Conservation (phyloP, 2,329 filamentous ascomycete genomes). For the Epichloe gansuensis region DNA sequence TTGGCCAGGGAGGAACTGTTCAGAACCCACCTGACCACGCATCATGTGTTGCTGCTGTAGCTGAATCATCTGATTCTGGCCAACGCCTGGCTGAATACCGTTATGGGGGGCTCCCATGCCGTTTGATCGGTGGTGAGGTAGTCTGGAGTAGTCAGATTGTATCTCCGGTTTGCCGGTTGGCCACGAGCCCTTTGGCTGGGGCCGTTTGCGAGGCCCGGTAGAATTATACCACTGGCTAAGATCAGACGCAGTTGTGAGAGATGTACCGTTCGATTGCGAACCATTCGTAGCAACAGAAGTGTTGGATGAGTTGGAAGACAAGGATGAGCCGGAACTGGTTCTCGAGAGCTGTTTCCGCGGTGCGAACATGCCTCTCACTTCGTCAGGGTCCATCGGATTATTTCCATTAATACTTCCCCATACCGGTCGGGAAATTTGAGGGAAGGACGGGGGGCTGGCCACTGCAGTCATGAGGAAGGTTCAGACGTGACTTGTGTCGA, state of each 20-base stretch:
- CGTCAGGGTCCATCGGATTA: conserved; percentile 67
- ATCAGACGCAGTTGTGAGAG: conserved; percentile 33
- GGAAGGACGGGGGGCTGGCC: conserved; percentile 52
- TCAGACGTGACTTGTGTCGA: conserved; percentile 12
- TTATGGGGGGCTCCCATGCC: conserved; percentile 24
- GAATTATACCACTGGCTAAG: conserved; percentile 37
- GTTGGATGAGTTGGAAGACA: conserved; percentile 51
- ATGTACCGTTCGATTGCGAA: conserved; percentile 48
- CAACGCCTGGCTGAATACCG: conserved; percentile 18
- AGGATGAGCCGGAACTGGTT: conserved; percentile 81
- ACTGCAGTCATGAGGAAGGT: conserved; percentile 51
- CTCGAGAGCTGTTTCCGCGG: conserved; percentile 78
- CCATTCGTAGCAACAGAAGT: conserved; percentile 52
- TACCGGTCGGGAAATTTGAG: conserved; percentile 50
- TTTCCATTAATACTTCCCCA: conserved; percentile 47
- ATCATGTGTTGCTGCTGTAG: conserved; percentile 40
- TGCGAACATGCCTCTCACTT: conserved; percentile 77
- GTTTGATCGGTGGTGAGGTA: conserved; percentile 30
- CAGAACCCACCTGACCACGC: conserved; percentile 38
- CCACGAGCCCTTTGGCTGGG: conserved; percentile 39
- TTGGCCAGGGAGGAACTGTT: conserved; percentile 48
- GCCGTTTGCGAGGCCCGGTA: conserved; percentile 36
- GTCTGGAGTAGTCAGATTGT: conserved; percentile 34
- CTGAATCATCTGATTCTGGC: conserved; percentile 26
- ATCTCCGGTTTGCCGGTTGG: conserved; percentile 33